Percentiles rank a stretch among this genome's conserved stretches.
These are phyloP conservation scores for Nannizziopsis arthrosporioides DNA, from an alignment of 2,329 filamentous ascomycete species.

Conservation along the genomic window DNA sequence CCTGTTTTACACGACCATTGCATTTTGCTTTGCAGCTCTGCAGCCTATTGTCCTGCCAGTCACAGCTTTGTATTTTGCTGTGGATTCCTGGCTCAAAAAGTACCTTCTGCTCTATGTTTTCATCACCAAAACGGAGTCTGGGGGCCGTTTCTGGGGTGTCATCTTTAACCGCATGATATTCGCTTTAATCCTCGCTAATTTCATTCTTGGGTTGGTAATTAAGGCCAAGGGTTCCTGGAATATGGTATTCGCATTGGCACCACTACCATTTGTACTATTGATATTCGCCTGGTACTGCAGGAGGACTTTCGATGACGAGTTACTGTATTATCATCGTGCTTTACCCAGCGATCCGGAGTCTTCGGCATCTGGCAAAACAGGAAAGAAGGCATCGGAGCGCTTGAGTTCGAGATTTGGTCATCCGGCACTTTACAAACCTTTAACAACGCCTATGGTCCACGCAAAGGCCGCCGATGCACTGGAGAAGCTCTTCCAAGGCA, in stretches of 20 bases:
- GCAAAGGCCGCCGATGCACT: conserved; percentile 79
- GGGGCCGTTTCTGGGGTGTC: conserved; percentile 82
- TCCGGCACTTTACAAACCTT: conserved; percentile 74
- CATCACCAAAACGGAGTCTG: conserved; percentile 91
- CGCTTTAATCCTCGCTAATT: conserved; percentile 62
- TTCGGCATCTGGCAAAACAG: conserved; percentile 25
- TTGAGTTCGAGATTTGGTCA: conserved; percentile 72
- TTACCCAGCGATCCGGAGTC: conserved; percentile 44
- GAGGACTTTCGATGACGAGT: conserved; percentile 61
- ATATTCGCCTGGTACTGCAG: conserved; percentile 80
- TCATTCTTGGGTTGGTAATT: conserved; percentile 64
- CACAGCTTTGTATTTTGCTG: conserved; percentile 74
- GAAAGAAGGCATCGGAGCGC: conserved; percentile 46
- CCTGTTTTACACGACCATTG: conserved; percentile 83
- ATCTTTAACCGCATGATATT: conserved; percentile 90
- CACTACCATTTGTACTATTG: conserved; percentile 65
- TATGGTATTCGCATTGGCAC: conserved; percentile 59
- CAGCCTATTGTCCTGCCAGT: conserved; percentile 81
- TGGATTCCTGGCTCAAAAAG: conserved; percentile 88
- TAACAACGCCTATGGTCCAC: conserved; percentile 92
- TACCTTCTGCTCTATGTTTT: conserved; percentile 92
- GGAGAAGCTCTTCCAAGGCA: conserved; percentile 72
- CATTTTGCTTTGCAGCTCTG: conserved; percentile 69
- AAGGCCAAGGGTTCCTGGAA: conserved; percentile 55
- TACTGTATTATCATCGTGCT: conserved; percentile 66